These are phyloP conservation scores for Penicillium angulare DNA, from an alignment of 495 filamentous ascomycete genomes.

Conservation along the genomic window DNA sequence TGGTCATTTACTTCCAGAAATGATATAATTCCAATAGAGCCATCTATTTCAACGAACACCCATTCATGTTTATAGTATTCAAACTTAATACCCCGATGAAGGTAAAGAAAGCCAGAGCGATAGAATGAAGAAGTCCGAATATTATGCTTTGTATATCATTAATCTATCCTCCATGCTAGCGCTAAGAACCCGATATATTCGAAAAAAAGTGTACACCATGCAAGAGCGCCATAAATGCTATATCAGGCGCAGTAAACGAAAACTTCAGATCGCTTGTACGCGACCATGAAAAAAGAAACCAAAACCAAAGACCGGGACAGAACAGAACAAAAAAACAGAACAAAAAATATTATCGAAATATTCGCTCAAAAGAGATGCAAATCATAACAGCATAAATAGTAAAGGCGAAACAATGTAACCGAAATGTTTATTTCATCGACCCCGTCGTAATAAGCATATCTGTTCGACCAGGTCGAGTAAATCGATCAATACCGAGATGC, in stretches of 20 bases:
- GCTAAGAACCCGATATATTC: not conserved
- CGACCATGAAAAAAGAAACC: not conserved
- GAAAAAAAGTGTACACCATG: not conserved
- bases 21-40: not conserved
- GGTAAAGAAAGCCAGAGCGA: no score
- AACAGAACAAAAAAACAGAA: not conserved
- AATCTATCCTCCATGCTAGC: constrained; percentile 4
- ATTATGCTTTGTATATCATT: constrained; percentile 1
- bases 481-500: constrained; percentile 64
- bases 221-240: constrained; percentile 11
- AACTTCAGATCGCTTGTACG: not conserved
- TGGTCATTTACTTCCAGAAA: constrained; percentile 29
- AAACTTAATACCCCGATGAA: no score
- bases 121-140: not conserved
- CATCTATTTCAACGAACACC: not conserved
- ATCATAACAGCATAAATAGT: constrained; percentile 9
- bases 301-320: not conserved
- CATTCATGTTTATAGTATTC: no score
- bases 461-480: constrained; percentile 44
- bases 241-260: not conserved
- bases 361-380: constrained; percentile 13
- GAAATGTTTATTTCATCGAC: constrained; percentile 23
- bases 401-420: not conserved
- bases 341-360: not conserved
- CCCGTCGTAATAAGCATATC: constrained; percentile 48